phyloP scores from a whole-genome alignment of 495 filamentous ascomycete genomes.

The Beverwykella pulmonaria region DNA sequence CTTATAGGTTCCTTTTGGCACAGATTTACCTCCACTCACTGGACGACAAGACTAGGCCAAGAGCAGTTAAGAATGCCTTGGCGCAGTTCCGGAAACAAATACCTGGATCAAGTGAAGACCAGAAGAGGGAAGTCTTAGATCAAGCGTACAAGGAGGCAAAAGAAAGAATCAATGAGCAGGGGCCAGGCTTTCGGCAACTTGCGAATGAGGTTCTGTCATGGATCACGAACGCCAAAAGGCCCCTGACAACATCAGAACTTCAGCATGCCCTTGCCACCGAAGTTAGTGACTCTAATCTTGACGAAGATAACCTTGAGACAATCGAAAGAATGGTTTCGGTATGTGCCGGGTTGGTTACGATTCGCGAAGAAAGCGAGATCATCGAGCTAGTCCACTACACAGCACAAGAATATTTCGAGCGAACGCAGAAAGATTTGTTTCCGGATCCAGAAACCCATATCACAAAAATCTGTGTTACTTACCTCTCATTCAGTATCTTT shows the following conservation, averaged over 20 bases:
- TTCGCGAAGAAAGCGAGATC: conserved; percentile 51
- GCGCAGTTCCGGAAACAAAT: no score
- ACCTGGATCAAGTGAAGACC: no score
- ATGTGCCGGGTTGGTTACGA: conserved; percentile 57
- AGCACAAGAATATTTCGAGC: conserved; percentile 21
- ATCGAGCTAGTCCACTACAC: conserved; percentile 56
- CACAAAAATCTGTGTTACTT: no score
- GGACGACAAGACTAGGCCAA: no score
- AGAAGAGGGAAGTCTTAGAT: no score
- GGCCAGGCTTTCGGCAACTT: conserved; percentile 30
- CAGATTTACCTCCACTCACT: no score
- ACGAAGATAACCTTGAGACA: conserved; percentile 46
- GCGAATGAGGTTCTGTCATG: conserved; percentile 51
- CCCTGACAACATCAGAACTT: conserved; percentile 51
- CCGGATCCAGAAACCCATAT: no score
- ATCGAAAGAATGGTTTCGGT: conserved; percentile 49
- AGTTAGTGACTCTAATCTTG: conserved; percentile 38
- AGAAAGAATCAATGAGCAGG: conserved; percentile 49
- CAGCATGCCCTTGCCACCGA: conserved; percentile 54
- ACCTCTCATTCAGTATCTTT: no score
- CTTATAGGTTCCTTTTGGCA: no score
- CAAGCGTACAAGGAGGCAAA: conserved; percentile 51
- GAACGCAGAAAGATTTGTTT: not conserved
- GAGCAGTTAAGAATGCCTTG: no score
- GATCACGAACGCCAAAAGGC: conserved; percentile 50